These are phyloP conservation scores for Bjerkandera adusta DNA, from an alignment of 1,284 basidiomycete species.

Conservation along the genomic window DNA sequence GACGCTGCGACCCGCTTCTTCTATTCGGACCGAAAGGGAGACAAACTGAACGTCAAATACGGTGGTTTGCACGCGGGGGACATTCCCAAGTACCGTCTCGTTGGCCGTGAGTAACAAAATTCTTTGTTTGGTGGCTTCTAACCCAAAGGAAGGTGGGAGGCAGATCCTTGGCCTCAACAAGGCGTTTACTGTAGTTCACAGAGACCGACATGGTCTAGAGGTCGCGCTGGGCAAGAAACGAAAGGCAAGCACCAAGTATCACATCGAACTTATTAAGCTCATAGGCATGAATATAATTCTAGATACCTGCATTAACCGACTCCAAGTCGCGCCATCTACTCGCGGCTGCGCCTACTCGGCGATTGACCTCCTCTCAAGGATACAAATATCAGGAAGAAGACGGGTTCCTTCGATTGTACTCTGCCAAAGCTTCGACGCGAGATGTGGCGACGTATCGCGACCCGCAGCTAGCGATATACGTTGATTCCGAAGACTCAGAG, in stretches of 20 bases:
- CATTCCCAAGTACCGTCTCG: constrained; percentile 63
- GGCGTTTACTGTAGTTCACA: constrained; percentile 44
- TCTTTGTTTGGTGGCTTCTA: constrained; percentile 37
- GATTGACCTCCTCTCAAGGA: constrained; percentile 38
- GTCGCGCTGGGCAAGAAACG: constrained; percentile 46
- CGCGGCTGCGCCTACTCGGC: constrained; percentile 44
- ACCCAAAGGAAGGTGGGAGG: constrained; percentile 61
- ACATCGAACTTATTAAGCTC: not conserved
- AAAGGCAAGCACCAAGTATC: constrained; percentile 39
- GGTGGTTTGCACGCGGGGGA: constrained; percentile 65
- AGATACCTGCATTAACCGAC: constrained; percentile 60
- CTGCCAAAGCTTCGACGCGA: constrained; percentile 17
- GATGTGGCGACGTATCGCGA: not conserved
- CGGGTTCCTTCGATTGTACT: constrained; percentile 60
- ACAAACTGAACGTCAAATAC: constrained; percentile 65
- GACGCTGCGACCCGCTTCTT: constrained; percentile 35
- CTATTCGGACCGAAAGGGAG: constrained; percentile 70
- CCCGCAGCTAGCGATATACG: constrained; percentile 30
- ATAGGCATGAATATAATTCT: too few relatives aligned
- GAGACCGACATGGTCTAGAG: constrained; percentile 59
- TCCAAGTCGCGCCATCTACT: constrained; percentile 50
- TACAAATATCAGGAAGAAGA: constrained; percentile 59
- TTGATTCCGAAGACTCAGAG: constrained; percentile 44
- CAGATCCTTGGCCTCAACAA: constrained; percentile 57
- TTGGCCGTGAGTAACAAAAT: constrained; percentile 45